These are phyloP conservation scores for Stevia rebaudiana DNA, from an alignment of 140 eudicot genomes.

Conservation along the genomic window DNA sequence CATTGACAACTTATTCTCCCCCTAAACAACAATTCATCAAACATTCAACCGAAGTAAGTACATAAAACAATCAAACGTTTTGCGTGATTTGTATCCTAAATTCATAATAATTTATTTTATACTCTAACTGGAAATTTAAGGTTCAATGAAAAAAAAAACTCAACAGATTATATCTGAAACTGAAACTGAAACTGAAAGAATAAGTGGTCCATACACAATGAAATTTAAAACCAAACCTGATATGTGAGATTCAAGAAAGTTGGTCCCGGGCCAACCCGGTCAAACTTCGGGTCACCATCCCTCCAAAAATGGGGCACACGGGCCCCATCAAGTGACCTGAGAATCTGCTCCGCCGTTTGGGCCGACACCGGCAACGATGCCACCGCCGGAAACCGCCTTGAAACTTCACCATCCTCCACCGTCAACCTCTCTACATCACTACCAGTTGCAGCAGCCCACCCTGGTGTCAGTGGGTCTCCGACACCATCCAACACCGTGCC, in stretches of 20 bases:
- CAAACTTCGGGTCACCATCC: conserved; percentile 26
- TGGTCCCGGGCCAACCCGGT: conserved; percentile 86
- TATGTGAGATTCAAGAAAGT: conserved; percentile 60
- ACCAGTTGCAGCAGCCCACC: conserved; percentile 59
- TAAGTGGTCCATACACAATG: neutral
- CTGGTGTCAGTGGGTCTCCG: conserved; percentile 86
- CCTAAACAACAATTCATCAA: conserved; percentile 31
- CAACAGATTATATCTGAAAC: conserved; percentile 18
- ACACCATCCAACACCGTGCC: conserved; percentile 86
- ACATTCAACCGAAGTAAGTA: neutral
- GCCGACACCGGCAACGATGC: conserved; percentile 73
- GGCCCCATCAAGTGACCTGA: conserved; percentile 58
- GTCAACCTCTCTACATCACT: conserved; percentile 56
- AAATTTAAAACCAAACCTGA: conserved; percentile 39
- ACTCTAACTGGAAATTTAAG: neutral
- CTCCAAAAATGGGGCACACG: conserved; percentile 48
- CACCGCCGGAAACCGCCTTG: conserved; percentile 47
- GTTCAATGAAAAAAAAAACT: no score
- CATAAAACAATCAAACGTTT: neutral
- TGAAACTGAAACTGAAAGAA: conserved; percentile 5
- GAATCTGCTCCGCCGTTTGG: conserved; percentile 50
- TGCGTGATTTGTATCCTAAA: neutral
- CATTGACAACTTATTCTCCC: conserved; percentile 63
- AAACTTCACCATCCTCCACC: conserved; percentile 37
- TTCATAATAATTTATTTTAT: neutral